Conservation (phyloP, 768 basidiomycete genomes). For the Gelatoporia subvermispora region DNA sequence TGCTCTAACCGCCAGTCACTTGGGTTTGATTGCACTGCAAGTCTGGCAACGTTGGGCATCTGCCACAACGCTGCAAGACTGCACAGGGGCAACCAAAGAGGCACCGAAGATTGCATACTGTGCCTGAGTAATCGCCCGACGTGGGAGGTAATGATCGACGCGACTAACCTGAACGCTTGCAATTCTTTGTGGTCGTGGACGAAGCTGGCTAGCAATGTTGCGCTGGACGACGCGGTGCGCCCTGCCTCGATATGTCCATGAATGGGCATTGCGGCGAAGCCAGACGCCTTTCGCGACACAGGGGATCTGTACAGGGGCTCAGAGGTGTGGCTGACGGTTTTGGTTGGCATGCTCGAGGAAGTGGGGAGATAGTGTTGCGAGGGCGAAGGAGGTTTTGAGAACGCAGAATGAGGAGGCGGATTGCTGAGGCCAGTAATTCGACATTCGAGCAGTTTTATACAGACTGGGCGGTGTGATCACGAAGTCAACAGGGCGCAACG, state of each 20-base stretch:
- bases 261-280: too few species aligned
- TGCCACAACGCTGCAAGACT: not conserved
- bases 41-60: not conserved
- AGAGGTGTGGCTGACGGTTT: conserved; percentile 1
- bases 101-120: too few species aligned
- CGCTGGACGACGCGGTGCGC: conserved; percentile 3
- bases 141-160: not conserved
- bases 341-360: conserved; percentile 10
- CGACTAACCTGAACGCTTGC: conserved; percentile 40
- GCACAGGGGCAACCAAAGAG: not conserved
- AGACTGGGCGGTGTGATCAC: too few species aligned
- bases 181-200: conserved; percentile 58
- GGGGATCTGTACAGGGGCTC: conserved; percentile 4
- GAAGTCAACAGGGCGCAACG: too few species aligned
- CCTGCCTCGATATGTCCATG: not conserved
- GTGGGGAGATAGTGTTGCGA: conserved; percentile 3
- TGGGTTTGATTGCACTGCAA: too few species aligned
- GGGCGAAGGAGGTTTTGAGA: not conserved
- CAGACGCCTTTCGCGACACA: conserved; percentile 5
- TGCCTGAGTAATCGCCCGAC: too few species aligned
- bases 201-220: conserved; percentile 49
- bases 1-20: too few species aligned
- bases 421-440: not conserved
- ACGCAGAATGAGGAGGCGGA: not conserved
- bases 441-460: too few species aligned